A percentile compares a stretch with the other conserved stretches of the same genome.
Evolutionary conservation across 2,329 filamentous ascomycete species (phyloP).

Genomic region (Curvularia lunata): DNA sequence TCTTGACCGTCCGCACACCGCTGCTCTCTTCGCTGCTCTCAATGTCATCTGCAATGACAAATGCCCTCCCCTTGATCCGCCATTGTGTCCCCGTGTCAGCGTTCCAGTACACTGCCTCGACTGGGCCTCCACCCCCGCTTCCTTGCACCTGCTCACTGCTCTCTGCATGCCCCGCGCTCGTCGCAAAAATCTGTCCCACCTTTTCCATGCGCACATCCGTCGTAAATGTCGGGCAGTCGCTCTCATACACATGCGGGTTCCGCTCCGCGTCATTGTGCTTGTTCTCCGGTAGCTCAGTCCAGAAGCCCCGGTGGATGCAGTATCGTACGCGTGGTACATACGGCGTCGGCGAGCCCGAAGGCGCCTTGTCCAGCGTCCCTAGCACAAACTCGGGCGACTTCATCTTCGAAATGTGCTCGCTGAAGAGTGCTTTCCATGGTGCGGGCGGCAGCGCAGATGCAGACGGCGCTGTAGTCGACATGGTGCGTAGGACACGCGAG

Average conservation of each 20-base stretch:
- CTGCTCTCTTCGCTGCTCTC: slow-evolving; percentile 61
- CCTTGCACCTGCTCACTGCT: slow-evolving; percentile 53
- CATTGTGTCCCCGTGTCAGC: slow-evolving; percentile 76
- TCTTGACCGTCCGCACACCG: slow-evolving; percentile 65
- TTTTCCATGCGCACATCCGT: slow-evolving; percentile 91
- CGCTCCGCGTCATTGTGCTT: slow-evolving; percentile 72
- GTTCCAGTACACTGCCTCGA: slow-evolving; percentile 88
- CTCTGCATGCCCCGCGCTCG: slow-evolving; percentile 55
- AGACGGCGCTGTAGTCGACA: slow-evolving; percentile 54
- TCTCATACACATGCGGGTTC: slow-evolving; percentile 75
- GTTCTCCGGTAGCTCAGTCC: slow-evolving; percentile 74
- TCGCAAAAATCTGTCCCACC: slow-evolving; percentile 70
- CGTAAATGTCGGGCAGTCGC: slow-evolving; percentile 81
- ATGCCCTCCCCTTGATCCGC: slow-evolving; percentile 79
- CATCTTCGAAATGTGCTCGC: slow-evolving; percentile 57
- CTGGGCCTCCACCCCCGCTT: slow-evolving; percentile 68
- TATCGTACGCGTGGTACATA: slow-evolving; percentile 69
- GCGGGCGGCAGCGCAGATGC: slow-evolving; percentile 50
- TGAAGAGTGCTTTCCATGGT: slow-evolving; percentile 60
- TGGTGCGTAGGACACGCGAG: slow-evolving; percentile 51
- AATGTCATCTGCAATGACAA: slow-evolving; percentile 74
- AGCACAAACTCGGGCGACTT: slow-evolving; percentile 59
- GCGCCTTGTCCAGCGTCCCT: slow-evolving; percentile 56
- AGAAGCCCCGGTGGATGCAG: slow-evolving; percentile 87
- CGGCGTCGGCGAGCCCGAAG: slow-evolving; percentile 49